These are phyloP conservation scores for Pulveroboletus frians DNA, from an alignment of 768 basidiomycete species.

Conservation along the genomic window DNA sequence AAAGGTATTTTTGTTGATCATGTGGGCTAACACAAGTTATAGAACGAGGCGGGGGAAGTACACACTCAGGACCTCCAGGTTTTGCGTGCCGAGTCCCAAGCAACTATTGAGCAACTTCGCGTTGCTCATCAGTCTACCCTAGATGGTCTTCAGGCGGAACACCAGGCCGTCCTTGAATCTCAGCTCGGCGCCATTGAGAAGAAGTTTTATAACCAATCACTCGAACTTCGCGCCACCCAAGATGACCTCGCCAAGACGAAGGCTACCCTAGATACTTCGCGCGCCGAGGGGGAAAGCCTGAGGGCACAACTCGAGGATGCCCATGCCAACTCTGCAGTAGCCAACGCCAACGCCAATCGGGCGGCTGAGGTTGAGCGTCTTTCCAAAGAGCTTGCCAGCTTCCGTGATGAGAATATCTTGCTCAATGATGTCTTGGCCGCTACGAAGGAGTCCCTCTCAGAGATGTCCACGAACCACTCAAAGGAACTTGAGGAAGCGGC, in stretches of 20 bases:
- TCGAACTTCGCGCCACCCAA: conserved; percentile 80
- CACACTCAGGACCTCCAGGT: conserved; percentile 69
- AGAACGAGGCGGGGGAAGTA: conserved; percentile 67
- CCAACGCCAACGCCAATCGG: conserved; percentile 42
- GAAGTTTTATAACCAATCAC: conserved; percentile 51
- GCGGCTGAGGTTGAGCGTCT: conserved; percentile 52
- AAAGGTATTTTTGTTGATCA: background rate
- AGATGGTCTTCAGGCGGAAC: conserved; percentile 59
- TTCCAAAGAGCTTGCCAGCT: conserved; percentile 50
- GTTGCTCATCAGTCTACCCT: conserved; percentile 55
- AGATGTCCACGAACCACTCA: conserved; percentile 64
- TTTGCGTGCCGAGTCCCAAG: conserved; percentile 61
- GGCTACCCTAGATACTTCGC: conserved; percentile 45
- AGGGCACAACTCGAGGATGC: conserved; percentile 63
- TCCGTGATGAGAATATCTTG: conserved; percentile 67
- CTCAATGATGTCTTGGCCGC: conserved; percentile 61
- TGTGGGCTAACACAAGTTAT: conserved; percentile 9
- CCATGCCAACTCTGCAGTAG: conserved; percentile 40
- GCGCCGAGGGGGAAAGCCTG: conserved; percentile 51
- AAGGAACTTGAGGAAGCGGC: conserved; percentile 76
- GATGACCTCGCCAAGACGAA: conserved; percentile 81
- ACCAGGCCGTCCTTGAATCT: conserved; percentile 53
- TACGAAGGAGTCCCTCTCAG: conserved; percentile 65
- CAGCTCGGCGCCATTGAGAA: conserved; percentile 57
- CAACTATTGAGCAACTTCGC: conserved; percentile 65